Evolutionary conservation across 345 rosid genomes (phyloP).

Genomic region (Hirschfeldia incana): DNA sequence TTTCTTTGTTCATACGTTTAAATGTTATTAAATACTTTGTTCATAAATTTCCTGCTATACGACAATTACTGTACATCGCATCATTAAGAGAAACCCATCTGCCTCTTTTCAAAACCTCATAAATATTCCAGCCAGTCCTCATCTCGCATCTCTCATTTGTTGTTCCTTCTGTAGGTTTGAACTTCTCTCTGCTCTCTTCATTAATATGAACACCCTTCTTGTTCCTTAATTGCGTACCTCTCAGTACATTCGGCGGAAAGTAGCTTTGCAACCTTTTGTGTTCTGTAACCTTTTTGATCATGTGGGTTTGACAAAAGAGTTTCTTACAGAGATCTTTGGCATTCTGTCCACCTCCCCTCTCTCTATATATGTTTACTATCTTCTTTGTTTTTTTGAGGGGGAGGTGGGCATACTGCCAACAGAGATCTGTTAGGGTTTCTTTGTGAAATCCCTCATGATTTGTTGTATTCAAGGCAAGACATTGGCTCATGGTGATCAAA

Average conservation of each 20-base stretch:
- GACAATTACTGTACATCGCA: constrained; percentile 37
- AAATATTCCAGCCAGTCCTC: constrained; percentile 25
- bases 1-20: neutral
- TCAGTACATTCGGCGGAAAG: constrained; percentile 13
- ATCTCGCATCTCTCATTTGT: constrained; percentile 17
- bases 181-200: neutral
- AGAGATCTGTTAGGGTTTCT: constrained; percentile 48
- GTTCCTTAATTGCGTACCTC: neutral
- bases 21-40: neutral
- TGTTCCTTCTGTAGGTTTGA: constrained; percentile 20
- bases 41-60: constrained; percentile 25
- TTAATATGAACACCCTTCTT: constrained; percentile 5
- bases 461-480: neutral
- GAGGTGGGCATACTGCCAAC: constrained; percentile 49
- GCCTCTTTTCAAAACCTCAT: constrained; percentile 37
- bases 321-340: constrained; percentile 89
- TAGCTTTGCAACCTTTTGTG: too few relatives aligned
- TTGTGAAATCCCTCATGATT: constrained; percentile 41
- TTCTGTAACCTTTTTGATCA: constrained; percentile 38
- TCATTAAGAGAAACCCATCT: constrained; percentile 39
- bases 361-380: neutral
- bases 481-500: neutral
- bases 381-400: neutral
- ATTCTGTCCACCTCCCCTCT: constrained; percentile 98
- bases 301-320: constrained; percentile 82